Base-by-base conservation (phyloP, 306 rosid species). In the Dryas drummondii region DNA sequence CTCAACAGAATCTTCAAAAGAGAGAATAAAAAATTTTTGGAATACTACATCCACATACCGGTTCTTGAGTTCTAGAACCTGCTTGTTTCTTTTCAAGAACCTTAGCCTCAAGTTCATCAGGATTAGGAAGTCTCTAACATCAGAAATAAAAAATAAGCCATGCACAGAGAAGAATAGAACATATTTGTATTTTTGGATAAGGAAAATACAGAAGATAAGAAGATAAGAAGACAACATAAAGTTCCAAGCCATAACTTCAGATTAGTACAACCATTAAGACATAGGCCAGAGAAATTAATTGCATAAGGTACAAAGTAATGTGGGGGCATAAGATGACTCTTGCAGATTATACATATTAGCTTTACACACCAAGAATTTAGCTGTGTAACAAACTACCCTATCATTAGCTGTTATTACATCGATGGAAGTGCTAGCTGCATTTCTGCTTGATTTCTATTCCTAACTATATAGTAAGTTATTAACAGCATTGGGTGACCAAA, bases 11-110 rank as follows among this genome's bases (percentile, higher is more conserved):
- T 14, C 46, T 13, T 16, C 49, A 75, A 71, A 76, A 51, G 74
- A 76, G 63, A 78, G 46, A 47, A 57, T 70, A 59, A 48, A 50
- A 32, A 32, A 0, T 1, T 1, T 32, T 22, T 47, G 47, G 26
- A 58, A 69, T 80, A 69, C 50, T 52, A 32, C 2, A 49, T 62
- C 77, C 15, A 76, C 76, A n/a, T 84, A 89, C 92, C 50, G 85
- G 90, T 56, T 86, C 90, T 57, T 37, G 79, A 22, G 72, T 55
- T 53, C 76, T 53, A 71, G 48, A 65, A 50, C 79, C 77, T 19
- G 53, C 59, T 51, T n/a, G 48, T 58, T 73, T 79, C 67, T 5
- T 70, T 59, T 68, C 85, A 49, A 69, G 22, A 70, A 41, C 51
- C 16, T n/a, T 79, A 50, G 75, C 80, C 32, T 50, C 84, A 57